Evolutionary conservation across 306 rosid genomes (phyloP).

Genomic region (Ammopiptanthus mongolicus): DNA sequence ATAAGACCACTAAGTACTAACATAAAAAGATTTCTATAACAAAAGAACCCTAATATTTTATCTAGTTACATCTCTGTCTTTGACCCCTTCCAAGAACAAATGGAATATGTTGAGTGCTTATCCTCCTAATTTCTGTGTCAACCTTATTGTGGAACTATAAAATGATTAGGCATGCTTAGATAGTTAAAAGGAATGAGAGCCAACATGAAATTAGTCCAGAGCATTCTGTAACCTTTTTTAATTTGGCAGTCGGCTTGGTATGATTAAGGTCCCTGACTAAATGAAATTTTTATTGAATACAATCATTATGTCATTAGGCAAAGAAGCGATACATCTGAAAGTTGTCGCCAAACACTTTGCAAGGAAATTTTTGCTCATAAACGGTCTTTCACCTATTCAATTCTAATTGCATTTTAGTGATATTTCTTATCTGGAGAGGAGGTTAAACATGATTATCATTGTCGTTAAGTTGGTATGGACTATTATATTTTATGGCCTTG

Average conservation of each 20-base stretch:
- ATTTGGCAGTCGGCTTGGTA: not conserved
- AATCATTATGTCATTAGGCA: not conserved
- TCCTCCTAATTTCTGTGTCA: not conserved
- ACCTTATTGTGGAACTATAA: not conserved
- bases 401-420: not conserved
- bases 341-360: not conserved
- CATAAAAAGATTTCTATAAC: not conserved
- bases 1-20: not conserved
- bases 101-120: not conserved
- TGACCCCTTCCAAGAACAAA: not conserved
- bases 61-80: slow-evolving; percentile 10
- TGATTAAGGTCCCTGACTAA: not conserved
- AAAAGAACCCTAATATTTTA: not conserved
- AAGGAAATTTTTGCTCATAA: not conserved
- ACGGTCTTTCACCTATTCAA: not conserved
- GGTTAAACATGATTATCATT: not conserved
- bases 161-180: not conserved
- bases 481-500: not conserved
- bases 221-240: not conserved
- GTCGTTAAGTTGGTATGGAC: not conserved
- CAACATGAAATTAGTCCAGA: not conserved
- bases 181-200: not conserved
- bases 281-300: not conserved
- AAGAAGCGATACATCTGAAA: not conserved
- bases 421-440: not conserved